Base-by-base conservation (phyloP, 2,329 filamentous ascomycete species). In the Colletotrichum sp. region DNA sequence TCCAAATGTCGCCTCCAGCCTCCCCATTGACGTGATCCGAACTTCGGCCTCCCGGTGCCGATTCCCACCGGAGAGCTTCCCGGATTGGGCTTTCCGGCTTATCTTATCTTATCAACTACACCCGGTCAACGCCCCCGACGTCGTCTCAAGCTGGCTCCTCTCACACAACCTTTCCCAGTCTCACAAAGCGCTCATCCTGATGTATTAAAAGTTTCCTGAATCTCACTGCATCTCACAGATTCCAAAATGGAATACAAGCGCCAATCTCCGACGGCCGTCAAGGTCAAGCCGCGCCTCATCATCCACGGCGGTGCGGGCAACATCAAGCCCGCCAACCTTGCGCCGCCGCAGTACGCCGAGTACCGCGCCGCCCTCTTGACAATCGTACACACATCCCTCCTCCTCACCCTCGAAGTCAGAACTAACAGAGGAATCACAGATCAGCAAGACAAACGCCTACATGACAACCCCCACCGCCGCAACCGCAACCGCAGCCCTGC, bases 241-340 rank as follows among this genome's bases (percentile, higher is more conserved):
- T 4, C 2, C 0, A 36, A 16, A 24, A 89, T 89, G 88, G 84
- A 89, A 71, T 88, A 86, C 79, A 86, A 83, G 71, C 74, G 65
- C 7, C 82, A 80, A 32, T 77, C 71, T 5, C 72, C 55, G 24
- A 69, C 52, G 26, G 36, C 44, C 18, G 68, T 77, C 26, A 82
- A 77, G 64, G 75, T 88, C 39, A 85, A 86, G 80, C 92, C 93
- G 5, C 89, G 92, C 12, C 82, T 95, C 36, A 93, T 95, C 81
- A 91, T 95, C 80, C 93, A 95, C 80, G 94, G 94, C 81, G 94
- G 94, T 39, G 94, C 94, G 3, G 94, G 94, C 64, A 93, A 93
- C 81, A 92, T 95, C 79, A 88, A 88, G 30, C 92, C 90, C 5
- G 83, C 87, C 9, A 91, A 88, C 73, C 88, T 94, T 55, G 87